A percentile compares a stretch with the other conserved stretches of the same genome.
These are phyloP conservation scores for Capsicum pubescens DNA, from an alignment of 257 asterid species.

Conservation along the genomic window DNA sequence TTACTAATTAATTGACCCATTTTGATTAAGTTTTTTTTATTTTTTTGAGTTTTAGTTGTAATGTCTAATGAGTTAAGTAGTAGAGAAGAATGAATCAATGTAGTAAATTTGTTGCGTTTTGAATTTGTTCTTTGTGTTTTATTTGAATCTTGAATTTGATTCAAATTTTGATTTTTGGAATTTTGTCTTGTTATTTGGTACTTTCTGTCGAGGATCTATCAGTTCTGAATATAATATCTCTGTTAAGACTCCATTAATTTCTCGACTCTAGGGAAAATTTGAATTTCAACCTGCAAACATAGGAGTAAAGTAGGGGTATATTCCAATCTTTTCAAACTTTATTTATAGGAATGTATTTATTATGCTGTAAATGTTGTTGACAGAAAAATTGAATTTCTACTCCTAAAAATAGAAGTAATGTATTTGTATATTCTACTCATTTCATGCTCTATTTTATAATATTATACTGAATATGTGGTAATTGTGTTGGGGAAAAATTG, in stretches of 20 bases:
- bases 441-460: no score
- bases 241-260: not conserved
- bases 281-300: no score
- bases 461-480: no score
- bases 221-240: not conserved
- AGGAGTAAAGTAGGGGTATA: no score
- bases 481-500: no score
- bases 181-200: not conserved
- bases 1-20: slow-evolving; percentile 15
- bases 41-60: not conserved
- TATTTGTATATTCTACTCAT: no score
- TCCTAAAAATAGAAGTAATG: no score
- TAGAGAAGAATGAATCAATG: not conserved
- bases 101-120: not conserved
- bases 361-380: no score
- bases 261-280: slow-evolving; percentile 1
- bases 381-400: no score
- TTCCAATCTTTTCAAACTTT: no score
- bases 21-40: not conserved
- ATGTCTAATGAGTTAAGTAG: not conserved
- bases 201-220: not conserved
- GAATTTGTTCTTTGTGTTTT: not conserved
- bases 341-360: no score
- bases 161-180: not conserved
- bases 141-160: not conserved